phyloP scores from a whole-genome alignment of 495 filamentous ascomycete species.

The Neurospora tetraspora region DNA sequence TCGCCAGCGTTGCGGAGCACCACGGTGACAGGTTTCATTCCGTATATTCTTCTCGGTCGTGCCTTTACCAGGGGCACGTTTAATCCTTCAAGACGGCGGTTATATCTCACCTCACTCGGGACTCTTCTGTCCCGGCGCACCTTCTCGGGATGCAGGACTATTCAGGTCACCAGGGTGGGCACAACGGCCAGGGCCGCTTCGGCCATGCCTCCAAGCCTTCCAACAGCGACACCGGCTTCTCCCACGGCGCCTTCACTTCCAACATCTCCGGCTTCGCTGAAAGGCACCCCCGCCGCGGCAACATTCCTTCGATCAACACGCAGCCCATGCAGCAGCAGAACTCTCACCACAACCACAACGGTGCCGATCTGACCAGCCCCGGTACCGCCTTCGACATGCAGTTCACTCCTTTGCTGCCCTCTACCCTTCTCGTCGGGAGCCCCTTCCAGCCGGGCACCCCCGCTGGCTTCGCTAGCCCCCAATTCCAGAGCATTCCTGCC shows the following conservation, averaged over 20 bases:
- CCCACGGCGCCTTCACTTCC: constrained; percentile 78
- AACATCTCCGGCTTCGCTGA: constrained; percentile 75
- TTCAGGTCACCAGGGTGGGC: constrained; percentile 49
- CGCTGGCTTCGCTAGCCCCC: constrained; percentile 76
- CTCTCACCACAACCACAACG: constrained; percentile 23
- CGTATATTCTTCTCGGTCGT: constrained; percentile 23
- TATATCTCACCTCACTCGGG: constrained; percentile 55
- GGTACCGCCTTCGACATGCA: constrained; percentile 94
- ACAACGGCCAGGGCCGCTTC: constrained; percentile 47
- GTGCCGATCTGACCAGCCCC: constrained; percentile 60
- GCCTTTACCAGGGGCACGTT: constrained; percentile 40
- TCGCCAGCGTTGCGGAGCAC: not conserved
- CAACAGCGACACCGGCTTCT: constrained; percentile 77
- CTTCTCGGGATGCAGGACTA: constrained; percentile 82
- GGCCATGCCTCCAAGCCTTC: constrained; percentile 63
- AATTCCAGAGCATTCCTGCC: constrained; percentile 73
- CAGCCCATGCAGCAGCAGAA: constrained; percentile 43
- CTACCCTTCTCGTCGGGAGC: constrained; percentile 87
- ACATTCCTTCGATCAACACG: constrained; percentile 92
- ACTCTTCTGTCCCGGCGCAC: constrained; percentile 68
- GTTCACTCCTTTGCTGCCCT: constrained; percentile 90
- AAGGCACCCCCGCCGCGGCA: constrained; percentile 67
- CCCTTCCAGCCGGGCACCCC: constrained; percentile 95
- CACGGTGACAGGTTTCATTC: constrained; percentile 3
- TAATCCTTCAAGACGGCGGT: constrained; percentile 62